Evolutionary conservation across 371 early-diverging fungal species (phyloP), one percentile per base, ranked within the genome.

Genomic region (Dinochytrium kinnereticum): DNA sequence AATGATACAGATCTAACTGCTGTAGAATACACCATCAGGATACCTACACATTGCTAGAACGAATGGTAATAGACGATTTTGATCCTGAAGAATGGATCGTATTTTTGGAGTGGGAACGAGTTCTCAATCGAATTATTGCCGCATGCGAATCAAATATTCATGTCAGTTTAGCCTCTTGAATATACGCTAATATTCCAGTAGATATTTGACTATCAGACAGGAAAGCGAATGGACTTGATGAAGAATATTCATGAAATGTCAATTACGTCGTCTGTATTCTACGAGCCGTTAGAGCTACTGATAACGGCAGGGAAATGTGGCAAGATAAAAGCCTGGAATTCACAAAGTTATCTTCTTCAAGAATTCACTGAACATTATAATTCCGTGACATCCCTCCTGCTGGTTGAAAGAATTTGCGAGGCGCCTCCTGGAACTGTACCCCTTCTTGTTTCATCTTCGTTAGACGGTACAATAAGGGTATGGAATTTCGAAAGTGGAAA

Each of bases 401-500:
- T 86, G 34, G 30, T 81, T 21, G 80, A 78, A 10, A 76, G 26
- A 1, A 61, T 65, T 19, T 76, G 82, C 49, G 75, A 65, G 30
- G 80, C 78, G 1, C 59, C 69, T 13, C 59, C 71, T 34, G 76
- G 74, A 37, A 68, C 76, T 1, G 21, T 73, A 0, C 83, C 83
- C 5, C 36, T 81, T 28, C 64, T 86, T 26, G 50, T 86, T 33
- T 79, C 81, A 15, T 69, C 76, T 31, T 76, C 77, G 5, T 64
- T 83, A 82, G 99, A 99, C 76, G 89, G 93, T 34, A 97, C 97
- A 0, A 88, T 99, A n/a, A 88, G 93, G 73, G 92, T 99, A 57
- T 99, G 99, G 99, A 94, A 97, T 83, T 93, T 95, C 79, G 92
- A 94, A 59, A 92, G 91, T 2, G 98, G 96, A 37, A 82, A 91